phyloP scores from a whole-genome alignment of 1,284 basidiomycete genomes.

The Pseudozyma pruni region DNA sequence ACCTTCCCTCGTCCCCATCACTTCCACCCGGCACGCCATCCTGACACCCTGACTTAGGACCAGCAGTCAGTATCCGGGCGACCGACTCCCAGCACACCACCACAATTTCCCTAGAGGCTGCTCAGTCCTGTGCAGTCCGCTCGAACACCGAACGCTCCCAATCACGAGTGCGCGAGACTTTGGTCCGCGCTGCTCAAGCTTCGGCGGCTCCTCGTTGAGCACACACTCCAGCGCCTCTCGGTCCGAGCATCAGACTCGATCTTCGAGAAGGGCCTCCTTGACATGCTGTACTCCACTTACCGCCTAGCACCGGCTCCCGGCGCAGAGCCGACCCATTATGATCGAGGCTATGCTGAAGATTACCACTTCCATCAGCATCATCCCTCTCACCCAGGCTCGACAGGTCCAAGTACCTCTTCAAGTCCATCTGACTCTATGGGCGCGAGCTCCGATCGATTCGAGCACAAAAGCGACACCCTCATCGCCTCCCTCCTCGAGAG shows the following conservation, averaged over 20 bases:
- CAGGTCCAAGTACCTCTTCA: background rate
- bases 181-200: too few relatives aligned
- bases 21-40: too few relatives aligned
- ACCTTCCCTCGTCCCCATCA: too few relatives aligned
- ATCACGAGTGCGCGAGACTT: too few relatives aligned
- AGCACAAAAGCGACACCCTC: slow-evolving; percentile 17
- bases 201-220: too few relatives aligned
- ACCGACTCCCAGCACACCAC: too few relatives aligned
- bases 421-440: slow-evolving; percentile 5
- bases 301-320: slow-evolving; percentile 11
- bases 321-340: slow-evolving; percentile 3
- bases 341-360: slow-evolving; percentile 6
- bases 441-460: slow-evolving; percentile 23
- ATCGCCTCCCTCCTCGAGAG: slow-evolving; percentile 21
- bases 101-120: too few relatives aligned
- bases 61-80: too few relatives aligned
- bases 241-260: background rate
- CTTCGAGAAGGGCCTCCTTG: background rate
- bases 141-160: too few relatives aligned
- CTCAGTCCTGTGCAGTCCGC: too few relatives aligned
- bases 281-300: slow-evolving; percentile 29
- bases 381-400: background rate
- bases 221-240: background rate
- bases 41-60: too few relatives aligned
- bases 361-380: slow-evolving; percentile 3